Percentiles rank a stretch among this genome's conserved stretches.
phyloP scores from a whole-genome alignment of 139 green algal species.

The Medakamo hakoo region DNA sequence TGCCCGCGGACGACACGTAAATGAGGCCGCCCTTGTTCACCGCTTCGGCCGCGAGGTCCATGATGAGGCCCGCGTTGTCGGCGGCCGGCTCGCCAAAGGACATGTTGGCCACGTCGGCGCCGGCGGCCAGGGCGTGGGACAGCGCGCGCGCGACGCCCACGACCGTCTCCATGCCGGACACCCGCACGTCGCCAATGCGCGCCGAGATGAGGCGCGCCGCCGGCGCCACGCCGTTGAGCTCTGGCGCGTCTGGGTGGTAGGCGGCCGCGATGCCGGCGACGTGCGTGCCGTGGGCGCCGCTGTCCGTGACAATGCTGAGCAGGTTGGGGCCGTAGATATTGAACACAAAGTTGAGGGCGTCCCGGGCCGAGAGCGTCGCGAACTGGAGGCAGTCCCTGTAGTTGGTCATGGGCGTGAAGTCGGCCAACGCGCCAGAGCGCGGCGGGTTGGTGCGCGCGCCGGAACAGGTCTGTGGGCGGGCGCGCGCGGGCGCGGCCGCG shows the following conservation, averaged over 20 bases:
- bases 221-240: conserved; percentile 69
- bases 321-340: conserved; percentile 45
- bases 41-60: conserved; percentile 47
- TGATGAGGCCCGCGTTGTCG: conserved; percentile 19
- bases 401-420: conserved; percentile 50
- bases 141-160: conserved; percentile 51
- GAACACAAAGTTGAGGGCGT: conserved; percentile 63
- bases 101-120: conserved; percentile 72
- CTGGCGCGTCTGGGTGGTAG: conserved; percentile 57
- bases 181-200: conserved; percentile 81
- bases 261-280: conserved; percentile 72
- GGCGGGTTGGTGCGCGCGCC: too few relatives aligned
- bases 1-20: conserved; percentile 66
- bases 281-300: conserved; percentile 73
- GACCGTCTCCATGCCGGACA: conserved; percentile 72
- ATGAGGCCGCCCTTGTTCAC: conserved; percentile 72
- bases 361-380: conserved; percentile 34
- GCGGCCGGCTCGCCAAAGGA: conserved; percentile 26
- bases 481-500: conserved; percentile 1
- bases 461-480: conserved; percentile 14
- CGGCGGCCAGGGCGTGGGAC: conserved; percentile 33
- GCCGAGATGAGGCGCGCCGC: conserved; percentile 78
- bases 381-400: conserved; percentile 24
- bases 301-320: conserved; percentile 71
- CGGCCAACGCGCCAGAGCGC: conserved; percentile 25